Evolutionary conservation across 371 early-diverging fungal genomes (phyloP), one percentile per base, ranked within the genome.

Genomic region (Dichotomocladium elegans): DNA sequence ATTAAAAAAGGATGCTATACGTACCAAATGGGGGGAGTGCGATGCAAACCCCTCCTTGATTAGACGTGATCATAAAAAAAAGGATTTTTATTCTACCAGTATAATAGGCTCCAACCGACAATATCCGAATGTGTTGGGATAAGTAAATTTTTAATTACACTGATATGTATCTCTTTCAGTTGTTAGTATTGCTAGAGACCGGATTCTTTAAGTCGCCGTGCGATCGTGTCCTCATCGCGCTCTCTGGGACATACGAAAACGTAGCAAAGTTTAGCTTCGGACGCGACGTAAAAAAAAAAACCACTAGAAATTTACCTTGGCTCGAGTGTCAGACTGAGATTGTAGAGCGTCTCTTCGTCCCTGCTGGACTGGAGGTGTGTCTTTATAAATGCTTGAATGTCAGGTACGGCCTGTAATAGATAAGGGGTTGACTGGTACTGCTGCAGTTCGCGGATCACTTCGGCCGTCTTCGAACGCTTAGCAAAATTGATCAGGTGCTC

Each of bases 401-500:
- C 91, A 2, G 85, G 80, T 8, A 95, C 92, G 4, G 80, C 64
- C 22, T 80, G 84, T 30, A 95, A 66, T 48, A 79, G 80, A 69
- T 94, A 96, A 29, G 89, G 86, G 5, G 81, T 82, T 31, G 85
- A 84, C 68, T 94, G 95, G 68, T 89, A 94, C 64, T 92, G 91
- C 64, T 92, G 92, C 52, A 95, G 82, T 46, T 94, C 93, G 25
- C 89, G 84, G 63, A 97, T 86, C 25, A 93, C 87, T 53, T 91
- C 89, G 0, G 92, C 91, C 0, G 90, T 88, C 62, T 89, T 90
- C 58, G 82, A 77, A 34, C 90, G 82, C 66, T 96, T 96, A 52
- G 80, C 83, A 71, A 95, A 96, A 68, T 97, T 97, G 77, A 97
- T 91, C 44, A 91, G 66, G 28, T 77, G 71, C 6, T 69, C 70